Evolutionary conservation across 2,329 filamentous ascomycete genomes (phyloP), one percentile per base, ranked within the genome.

Genomic region (Rosellinia necatrix): DNA sequence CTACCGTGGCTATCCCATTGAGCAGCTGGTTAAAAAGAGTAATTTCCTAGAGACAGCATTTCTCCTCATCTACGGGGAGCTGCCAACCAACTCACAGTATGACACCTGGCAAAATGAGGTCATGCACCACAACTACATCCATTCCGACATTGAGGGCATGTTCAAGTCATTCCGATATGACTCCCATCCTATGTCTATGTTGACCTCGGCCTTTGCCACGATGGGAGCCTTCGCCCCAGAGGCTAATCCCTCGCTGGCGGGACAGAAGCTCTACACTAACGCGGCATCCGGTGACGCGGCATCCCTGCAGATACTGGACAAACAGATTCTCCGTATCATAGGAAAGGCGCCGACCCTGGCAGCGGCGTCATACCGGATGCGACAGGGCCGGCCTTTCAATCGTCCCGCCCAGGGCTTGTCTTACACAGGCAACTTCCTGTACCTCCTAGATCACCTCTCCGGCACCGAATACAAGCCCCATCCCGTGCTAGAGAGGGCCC

Each of bases 371-470:
- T 81, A 82, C 72, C 75, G 80, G 57, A 81, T 82, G 72, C 74
- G 78, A 24, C 76, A 78, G 58, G 78, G 78, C n/a, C 71, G 76
- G 0, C 74, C 77, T 0, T 81, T 83, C 68, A 81, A 79, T 64
- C 71, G 75, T 0, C 77, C 80, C 0, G 75, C 77, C 0, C 69
- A 74, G 25, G 75, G 78, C 2, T 70, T 78, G n/a, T 76, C 74
- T 0, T 83, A 81, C 70, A 77, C 79, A 0, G 81, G 79, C 53
- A 85, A 85, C 65, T 75, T 84, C 54, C 71, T 85, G 8, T 77
- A 78, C 48, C 76, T 84, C 66, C 76, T 83, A 47, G 79, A 82
- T 56, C 68, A 81, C 53, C 72, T 81, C 2, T 79, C 79, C 6
- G 73, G 72, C 1, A 64, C 68, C n/a, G 77, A 78, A 22, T 78